These are phyloP conservation scores for Toxicodendron radicans DNA, from an alignment of 345 rosid genomes.

Conservation along the genomic window DNA sequence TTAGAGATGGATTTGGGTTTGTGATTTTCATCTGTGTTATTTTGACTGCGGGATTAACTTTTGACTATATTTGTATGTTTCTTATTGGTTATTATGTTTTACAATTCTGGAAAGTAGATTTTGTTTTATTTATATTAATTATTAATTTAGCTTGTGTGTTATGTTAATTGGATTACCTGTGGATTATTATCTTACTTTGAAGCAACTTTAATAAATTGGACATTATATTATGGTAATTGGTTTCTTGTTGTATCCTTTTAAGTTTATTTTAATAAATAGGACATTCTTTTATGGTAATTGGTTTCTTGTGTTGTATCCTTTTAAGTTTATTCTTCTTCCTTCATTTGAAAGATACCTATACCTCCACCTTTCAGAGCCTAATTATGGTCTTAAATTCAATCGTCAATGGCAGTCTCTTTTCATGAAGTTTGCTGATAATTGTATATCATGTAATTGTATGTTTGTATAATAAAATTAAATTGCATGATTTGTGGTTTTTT, in stretches of 20 bases:
- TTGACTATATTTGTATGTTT: constrained; percentile 12
- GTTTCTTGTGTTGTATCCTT: too few relatives aligned
- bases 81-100: constrained; percentile 8
- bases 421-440: background rate
- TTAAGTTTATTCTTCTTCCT: too few relatives aligned
- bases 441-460: background rate
- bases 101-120: constrained; percentile 13
- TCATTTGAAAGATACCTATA: background rate
- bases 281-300: background rate
- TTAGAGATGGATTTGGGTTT: background rate
- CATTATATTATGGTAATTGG: background rate
- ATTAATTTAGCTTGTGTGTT: constrained; percentile 8
- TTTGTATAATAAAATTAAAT: background rate
- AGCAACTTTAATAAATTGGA: background rate
- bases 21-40: background rate
- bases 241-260: too few relatives aligned
- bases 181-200: background rate
- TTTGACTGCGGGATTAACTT: background rate
- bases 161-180: background rate
- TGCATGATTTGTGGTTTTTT: background rate
- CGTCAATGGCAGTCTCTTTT: background rate
- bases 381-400: background rate
- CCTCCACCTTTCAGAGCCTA: background rate
- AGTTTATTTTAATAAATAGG: background rate
- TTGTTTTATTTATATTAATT: constrained; percentile 13